Percentiles rank a stretch among this genome's conserved stretches.
Evolutionary conservation across 495 filamentous ascomycete species (phyloP).

Genomic region (Cairneyella variabilis): DNA sequence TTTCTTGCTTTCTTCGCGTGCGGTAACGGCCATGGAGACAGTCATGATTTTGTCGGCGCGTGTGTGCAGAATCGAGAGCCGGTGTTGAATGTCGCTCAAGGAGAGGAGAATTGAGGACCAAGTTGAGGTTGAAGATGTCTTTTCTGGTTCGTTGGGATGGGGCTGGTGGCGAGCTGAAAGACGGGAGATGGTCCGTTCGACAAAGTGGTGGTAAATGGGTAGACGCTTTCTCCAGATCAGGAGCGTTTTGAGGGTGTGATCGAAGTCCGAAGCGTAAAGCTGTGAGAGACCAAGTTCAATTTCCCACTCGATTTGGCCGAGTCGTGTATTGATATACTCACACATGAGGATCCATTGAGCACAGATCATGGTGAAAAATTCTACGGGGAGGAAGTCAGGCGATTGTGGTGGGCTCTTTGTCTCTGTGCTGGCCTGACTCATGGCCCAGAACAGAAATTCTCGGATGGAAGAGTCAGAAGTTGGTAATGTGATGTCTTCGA

Average conservation of each 20-base stretch:
- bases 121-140: background rate
- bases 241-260: conserved; percentile 33
- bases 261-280: conserved; percentile 30
- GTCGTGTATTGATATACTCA: conserved; percentile 37
- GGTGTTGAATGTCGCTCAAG: conserved; percentile 9
- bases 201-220: conserved; percentile 22
- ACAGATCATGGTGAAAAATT: conserved; percentile 30
- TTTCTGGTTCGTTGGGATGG: too few species aligned
- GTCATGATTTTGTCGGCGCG: conserved; percentile 28
- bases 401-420: conserved; percentile 9
- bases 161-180: conserved; percentile 1
- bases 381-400: conserved; percentile 19
- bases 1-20: conserved; percentile 2
- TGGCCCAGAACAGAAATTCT: conserved; percentile 13
- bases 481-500: conserved; percentile 2
- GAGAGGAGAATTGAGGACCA: conserved; percentile 5
- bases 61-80: conserved; percentile 26
- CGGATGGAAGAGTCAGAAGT: conserved; percentile 1
- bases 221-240: conserved; percentile 31
- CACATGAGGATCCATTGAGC: conserved; percentile 38
- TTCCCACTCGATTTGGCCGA: conserved; percentile 43
- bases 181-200: conserved; percentile 24
- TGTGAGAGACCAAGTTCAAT: conserved; percentile 26
- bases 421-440: conserved; percentile 23
- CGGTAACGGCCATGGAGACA: conserved; percentile 10